These are phyloP conservation scores for Pseudogymnoascus sp. DNA, from an alignment of 2,329 filamentous ascomycete species.

Conservation along the genomic window DNA sequence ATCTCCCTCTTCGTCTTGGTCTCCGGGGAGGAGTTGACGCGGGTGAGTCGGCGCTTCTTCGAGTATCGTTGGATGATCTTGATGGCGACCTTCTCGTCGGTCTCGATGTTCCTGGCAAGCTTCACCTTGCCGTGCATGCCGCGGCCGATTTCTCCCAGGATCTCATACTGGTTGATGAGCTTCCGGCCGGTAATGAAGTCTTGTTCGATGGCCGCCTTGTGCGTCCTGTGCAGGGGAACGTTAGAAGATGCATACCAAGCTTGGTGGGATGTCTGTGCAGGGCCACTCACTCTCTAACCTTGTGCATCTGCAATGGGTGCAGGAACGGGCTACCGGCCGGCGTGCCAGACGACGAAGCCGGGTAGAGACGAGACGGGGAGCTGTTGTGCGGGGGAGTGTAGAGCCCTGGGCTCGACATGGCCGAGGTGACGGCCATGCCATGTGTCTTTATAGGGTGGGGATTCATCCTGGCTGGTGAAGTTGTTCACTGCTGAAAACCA, in stretches of 20 bases:
- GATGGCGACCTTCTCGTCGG: constrained; percentile 79
- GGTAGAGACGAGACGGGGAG: constrained; percentile 24
- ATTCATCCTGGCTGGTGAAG: constrained; percentile 22
- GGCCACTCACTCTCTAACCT: constrained; percentile 64
- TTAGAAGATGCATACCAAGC: constrained; percentile 11
- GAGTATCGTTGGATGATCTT: constrained; percentile 97
- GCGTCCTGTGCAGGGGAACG: constrained; percentile 50
- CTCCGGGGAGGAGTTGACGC: constrained; percentile 56
- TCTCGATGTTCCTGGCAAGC: constrained; percentile 73
- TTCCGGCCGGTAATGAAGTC: constrained; percentile 87
- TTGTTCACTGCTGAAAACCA: constrained; percentile 7
- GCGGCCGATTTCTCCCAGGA: constrained; percentile 90
- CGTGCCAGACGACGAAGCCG: constrained; percentile 44
- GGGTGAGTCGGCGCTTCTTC: constrained; percentile 85
- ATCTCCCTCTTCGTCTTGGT: constrained; percentile 93
- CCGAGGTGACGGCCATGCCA: constrained; percentile 44
- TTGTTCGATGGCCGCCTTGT: constrained; percentile 84
- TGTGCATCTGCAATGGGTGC: constrained; percentile 65
- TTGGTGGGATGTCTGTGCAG: constrained; percentile 5
- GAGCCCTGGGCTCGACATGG: constrained; percentile 54
- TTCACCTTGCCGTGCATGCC: constrained; percentile 98
- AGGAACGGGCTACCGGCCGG: constrained; percentile 52
- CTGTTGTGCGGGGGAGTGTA: constrained; percentile 45
- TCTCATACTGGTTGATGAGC: constrained; percentile 95
- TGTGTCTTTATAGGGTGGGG: constrained; percentile 12